Base-by-base conservation (phyloP, 176 grass and related monocot species). In the Chrysopogon serrulatus region DNA sequence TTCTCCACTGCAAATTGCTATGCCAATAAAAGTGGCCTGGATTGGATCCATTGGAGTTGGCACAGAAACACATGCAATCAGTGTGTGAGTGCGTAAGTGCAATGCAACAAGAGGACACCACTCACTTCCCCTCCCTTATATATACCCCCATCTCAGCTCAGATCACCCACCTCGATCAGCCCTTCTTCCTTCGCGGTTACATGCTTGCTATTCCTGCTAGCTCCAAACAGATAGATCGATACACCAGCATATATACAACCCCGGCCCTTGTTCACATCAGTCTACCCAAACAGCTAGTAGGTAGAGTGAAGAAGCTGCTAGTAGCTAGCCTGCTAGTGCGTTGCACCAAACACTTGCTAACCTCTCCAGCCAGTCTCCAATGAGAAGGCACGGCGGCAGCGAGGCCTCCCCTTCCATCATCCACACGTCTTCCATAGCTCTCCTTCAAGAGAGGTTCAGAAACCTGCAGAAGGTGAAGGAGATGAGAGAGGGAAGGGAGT, bases 401-500 rank as follows among this genome's bases (percentile, higher is more conserved):
- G 87, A 92, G 73, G 77, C 71, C 2, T 88, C 85, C 33, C 83
- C 91, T 42, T 79, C 91, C 68, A 34, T 89, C 67, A 74, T 83
- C 83, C 87, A 88, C 86, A 91, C 90, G 5, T 96, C 94, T 9
- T 98, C 96, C 80, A 98, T 98, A 84, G 93, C 90, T 43, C 91
- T 98, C n/a, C 89, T 98, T 6, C 96, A 95, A 66, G 96, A 98
- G 93, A 88, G 96, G 76, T 98, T 98, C 77, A 93, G 96, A 61
- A 88, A 98, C 82, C 73, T 98, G 39, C 87, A 98, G 87, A 98
- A 84, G 87, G 84, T 94, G 21, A 97, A 97, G 81, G 95, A 92
- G 88, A 93, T 90, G 93, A 83, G 92, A 53, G 91, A 98, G 82
- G 92, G 92, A 12, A 92, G 80, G 32, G 93, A 92, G 65, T 40